Evolutionary conservation across 2,329 filamentous ascomycete genomes (phyloP), one percentile per base, ranked within the genome.

Genomic region (Aspergillus ustus): DNA sequence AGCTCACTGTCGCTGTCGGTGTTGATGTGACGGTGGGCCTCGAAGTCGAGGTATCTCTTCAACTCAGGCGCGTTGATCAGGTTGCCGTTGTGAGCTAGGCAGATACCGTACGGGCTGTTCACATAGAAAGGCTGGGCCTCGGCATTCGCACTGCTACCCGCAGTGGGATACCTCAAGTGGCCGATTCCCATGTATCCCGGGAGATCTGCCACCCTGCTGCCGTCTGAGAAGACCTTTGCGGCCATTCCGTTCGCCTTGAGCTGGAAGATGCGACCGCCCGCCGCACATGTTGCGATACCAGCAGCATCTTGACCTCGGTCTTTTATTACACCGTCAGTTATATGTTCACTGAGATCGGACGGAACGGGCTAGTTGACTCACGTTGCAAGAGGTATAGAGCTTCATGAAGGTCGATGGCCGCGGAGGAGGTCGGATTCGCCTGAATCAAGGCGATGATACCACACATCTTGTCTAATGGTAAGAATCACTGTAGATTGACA

Each of bases 121-220:
- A 95, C 92, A 74, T 95, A 97, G 77, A 97, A 96, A 0, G 93
- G 93, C 78, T 97, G 93, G 11, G 92, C 91, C 78, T 97, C 92
- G 7, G 92, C 89, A 72, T 92, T 94, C 61, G 87, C 87, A 67
- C 89, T 91, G 75, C 89, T 95, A 60, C 93, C 93, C 13, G 91
- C 91, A 7, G 93, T 97, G 11, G 93, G 93, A 77, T 97, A 97
- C 75, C 93, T 85, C 68, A 97, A 78, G 77, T 97, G 93, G 46
- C 87, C 90, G 63, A 97, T 84, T 64, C 92, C 92, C 90, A 95
- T 93, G 77, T 87, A 94, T 37, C 93, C 93, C 13, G 92, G 90
- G 55, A 95, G 84, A 71, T 93, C 88, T 52, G 85, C 81, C 45
- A 93, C 83, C 64, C 90, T 86, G 62, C 87, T 84, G 67, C 92